Conservation (phyloP, 2,329 filamentous ascomycete species). For the Leptodontidium sp. region DNA sequence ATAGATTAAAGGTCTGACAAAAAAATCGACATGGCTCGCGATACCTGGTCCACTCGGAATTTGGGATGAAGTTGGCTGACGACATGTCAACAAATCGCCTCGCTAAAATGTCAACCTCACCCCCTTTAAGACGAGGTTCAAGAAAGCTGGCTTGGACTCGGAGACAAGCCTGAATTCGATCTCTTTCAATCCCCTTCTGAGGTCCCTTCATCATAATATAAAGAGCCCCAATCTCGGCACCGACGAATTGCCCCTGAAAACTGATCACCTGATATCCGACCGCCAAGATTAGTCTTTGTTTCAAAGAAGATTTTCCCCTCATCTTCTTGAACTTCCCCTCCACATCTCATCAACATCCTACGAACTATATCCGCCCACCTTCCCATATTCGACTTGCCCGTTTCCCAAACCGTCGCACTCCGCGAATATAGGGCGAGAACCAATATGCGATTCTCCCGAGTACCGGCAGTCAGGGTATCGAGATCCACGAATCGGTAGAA, state of each 20-base stretch:
- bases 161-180: background rate
- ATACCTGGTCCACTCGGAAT: background rate
- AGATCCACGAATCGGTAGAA: constrained; percentile 21
- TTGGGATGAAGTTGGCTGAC: background rate
- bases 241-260: background rate
- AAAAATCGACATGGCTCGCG: no score
- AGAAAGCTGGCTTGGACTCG: background rate
- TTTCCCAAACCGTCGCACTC: background rate
- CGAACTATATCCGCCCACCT: constrained; percentile 1
- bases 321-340: background rate
- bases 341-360: constrained; percentile 16
- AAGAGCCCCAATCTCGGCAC: background rate
- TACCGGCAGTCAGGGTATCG: background rate
- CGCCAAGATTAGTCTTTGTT: background rate
- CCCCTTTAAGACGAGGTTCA: background rate
- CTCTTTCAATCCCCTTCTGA: background rate
- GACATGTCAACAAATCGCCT: background rate
- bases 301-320: constrained; percentile 2
- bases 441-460: background rate
- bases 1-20: no score
- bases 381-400: background rate
- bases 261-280: background rate
- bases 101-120: background rate
- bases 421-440: background rate
- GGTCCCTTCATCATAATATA: background rate